A percentile compares a stretch with the other conserved stretches of the same genome.
Evolutionary conservation across 257 asterid species (phyloP).

Genomic region (Fraxinus americana): DNA sequence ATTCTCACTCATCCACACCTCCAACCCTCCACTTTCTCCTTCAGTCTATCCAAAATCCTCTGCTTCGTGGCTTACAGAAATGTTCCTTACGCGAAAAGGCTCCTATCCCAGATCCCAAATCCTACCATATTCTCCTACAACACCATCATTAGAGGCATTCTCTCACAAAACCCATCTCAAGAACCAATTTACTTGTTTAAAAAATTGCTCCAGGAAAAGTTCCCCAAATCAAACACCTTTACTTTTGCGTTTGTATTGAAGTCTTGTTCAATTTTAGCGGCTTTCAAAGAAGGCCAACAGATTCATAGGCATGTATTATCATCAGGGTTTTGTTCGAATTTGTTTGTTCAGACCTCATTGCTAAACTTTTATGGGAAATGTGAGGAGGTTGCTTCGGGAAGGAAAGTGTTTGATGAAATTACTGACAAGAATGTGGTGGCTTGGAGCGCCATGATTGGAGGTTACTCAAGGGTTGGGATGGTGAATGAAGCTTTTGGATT

Average conservation of each 20-base stretch:
- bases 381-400: slow-evolving; percentile 48
- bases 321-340: slow-evolving; percentile 46
- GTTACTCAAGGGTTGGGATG: slow-evolving; percentile 60
- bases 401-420: slow-evolving; percentile 81
- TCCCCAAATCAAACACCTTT: slow-evolving; percentile 55
- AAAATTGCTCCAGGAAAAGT: slow-evolving; percentile 36
- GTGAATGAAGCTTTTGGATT: slow-evolving; percentile 62
- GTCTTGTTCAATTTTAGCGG: slow-evolving; percentile 54
- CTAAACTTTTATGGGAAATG: slow-evolving; percentile 61
- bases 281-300: slow-evolving; percentile 57
- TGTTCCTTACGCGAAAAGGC: slow-evolving; percentile 46
- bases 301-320: slow-evolving; percentile 63
- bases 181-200: slow-evolving; percentile 56
- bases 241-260: slow-evolving; percentile 70
- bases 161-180: slow-evolving; percentile 29
- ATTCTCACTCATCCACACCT: slow-evolving; percentile 48
- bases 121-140: slow-evolving; percentile 60
- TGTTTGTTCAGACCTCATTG: slow-evolving; percentile 65
- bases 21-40: slow-evolving; percentile 40
- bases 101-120: slow-evolving; percentile 47
- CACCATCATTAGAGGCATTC: slow-evolving; percentile 61
- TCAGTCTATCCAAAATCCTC: slow-evolving; percentile 62
- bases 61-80: slow-evolving; percentile 64
- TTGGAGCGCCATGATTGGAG: slow-evolving; percentile 74
- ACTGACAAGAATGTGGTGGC: slow-evolving; percentile 61